Conservation (phyloP, 257 asterid species). For the Scutellaria galericulata region DNA sequence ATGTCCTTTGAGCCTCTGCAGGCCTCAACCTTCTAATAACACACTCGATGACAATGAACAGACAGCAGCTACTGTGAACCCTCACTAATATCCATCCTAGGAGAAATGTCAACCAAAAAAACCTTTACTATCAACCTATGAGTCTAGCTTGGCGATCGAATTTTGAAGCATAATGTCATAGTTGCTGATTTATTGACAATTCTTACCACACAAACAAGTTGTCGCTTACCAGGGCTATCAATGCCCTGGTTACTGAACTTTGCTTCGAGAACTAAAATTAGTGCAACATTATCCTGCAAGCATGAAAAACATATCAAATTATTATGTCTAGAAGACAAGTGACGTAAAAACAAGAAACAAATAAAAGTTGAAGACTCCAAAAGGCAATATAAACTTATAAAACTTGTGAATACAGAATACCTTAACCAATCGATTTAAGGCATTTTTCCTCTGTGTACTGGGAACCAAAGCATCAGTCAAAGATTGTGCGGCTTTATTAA, state of each 20-base stretch:
- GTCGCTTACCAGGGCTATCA: constrained; percentile 89
- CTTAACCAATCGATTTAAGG: constrained; percentile 86
- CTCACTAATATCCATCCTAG: neutral
- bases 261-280: constrained; percentile 91
- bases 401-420: constrained; percentile 52
- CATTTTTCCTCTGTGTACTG: constrained; percentile 79
- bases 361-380: neutral
- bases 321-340: neutral
- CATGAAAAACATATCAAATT: constrained; percentile 27
- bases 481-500: constrained; percentile 98
- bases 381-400: constrained; percentile 14
- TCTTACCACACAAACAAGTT: constrained; percentile 97
- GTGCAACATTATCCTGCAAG: constrained; percentile 87
- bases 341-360: constrained; percentile 13
- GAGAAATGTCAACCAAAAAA: no score
- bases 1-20: constrained; percentile 4
- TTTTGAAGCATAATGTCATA: constrained; percentile 1
- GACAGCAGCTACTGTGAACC: neutral
- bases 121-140: no score
- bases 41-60: neutral
- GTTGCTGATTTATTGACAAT: constrained; percentile 17
- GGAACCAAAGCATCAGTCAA: constrained; percentile 88
- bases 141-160: no score
- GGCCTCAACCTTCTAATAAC: neutral
- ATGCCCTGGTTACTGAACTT: constrained; percentile 80